Conservation (phyloP, 1,284 basidiomycete species). For the Trichosporon inkin region DNA sequence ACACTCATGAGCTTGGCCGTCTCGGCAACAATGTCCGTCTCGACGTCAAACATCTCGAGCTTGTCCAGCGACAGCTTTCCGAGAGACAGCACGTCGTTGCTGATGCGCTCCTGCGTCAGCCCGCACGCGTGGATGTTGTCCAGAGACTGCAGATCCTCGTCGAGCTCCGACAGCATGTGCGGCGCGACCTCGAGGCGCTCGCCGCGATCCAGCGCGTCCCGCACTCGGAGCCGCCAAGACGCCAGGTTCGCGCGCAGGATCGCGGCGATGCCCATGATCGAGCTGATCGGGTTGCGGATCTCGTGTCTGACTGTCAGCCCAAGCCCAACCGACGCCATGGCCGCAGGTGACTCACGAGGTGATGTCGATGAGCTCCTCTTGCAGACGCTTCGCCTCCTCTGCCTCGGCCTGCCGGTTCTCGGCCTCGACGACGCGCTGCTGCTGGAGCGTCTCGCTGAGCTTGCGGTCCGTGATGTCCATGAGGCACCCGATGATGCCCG, state of each 20-base stretch:
- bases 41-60: conserved; percentile 44
- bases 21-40: conserved; percentile 43
- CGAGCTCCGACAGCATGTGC: conserved; percentile 43
- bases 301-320: conserved; percentile 27
- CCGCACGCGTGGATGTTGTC: conserved; percentile 49
- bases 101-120: conserved; percentile 51
- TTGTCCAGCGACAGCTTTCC: conserved; percentile 51
- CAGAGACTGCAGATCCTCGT: conserved; percentile 48
- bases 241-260: neutral
- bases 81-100: conserved; percentile 52
- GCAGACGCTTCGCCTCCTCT: conserved; percentile 41
- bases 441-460: conserved; percentile 37
- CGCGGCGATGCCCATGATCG: neutral
- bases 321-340: no score
- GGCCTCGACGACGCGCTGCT: conserved; percentile 35
- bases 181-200: conserved; percentile 20
- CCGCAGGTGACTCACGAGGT: conserved; percentile 37
- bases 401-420: conserved; percentile 40
- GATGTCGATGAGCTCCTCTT: conserved; percentile 47
- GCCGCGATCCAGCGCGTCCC: neutral
- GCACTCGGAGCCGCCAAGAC: neutral
- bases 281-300: conserved; percentile 30
- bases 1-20: conserved; percentile 45
- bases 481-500: conserved; percentile 24
- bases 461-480: conserved; percentile 44